phyloP scores from a whole-genome alignment of 371 early-diverging fungal species.

The Batkoa obscura region DNA sequence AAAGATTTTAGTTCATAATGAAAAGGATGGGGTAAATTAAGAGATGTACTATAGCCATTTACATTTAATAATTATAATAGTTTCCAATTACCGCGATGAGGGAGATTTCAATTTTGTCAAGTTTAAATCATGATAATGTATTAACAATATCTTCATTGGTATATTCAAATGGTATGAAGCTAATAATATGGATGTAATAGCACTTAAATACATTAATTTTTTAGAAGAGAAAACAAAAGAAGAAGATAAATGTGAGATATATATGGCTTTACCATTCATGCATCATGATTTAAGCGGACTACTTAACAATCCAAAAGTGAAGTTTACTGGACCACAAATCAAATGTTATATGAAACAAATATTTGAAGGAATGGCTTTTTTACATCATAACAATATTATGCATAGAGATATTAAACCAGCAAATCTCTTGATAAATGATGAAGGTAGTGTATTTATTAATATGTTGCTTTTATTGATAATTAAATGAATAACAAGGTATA shows the following conservation, averaged over 20 bases:
- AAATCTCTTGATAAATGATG: not conserved
- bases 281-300: slow-evolving; percentile 82
- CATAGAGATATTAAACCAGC: slow-evolving; percentile 82
- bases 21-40: slow-evolving; percentile 66
- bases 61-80: slow-evolving; percentile 12
- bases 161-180: too few species aligned
- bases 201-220: too few species aligned
- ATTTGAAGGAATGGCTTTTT: slow-evolving; percentile 63
- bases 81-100: slow-evolving; percentile 91
- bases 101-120: slow-evolving; percentile 81
- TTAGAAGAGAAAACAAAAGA: not conserved
- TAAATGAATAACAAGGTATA: slow-evolving; percentile 56
- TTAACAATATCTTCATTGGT: slow-evolving; percentile 32
- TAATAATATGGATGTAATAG: too few species aligned
- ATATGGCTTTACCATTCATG: slow-evolving; percentile 94
- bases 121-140: slow-evolving; percentile 66
- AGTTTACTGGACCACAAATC: slow-evolving; percentile 43
- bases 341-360: slow-evolving; percentile 63
- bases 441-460: not conserved
- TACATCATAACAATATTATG: slow-evolving; percentile 65
- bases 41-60: not conserved
- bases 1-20: slow-evolving; percentile 72
- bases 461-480: slow-evolving; percentile 44
- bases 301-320: slow-evolving; percentile 47
- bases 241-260: slow-evolving; percentile 17